These are phyloP conservation scores for Schizosaccharomyces octosporus DNA, from an alignment of 805 yeast genomes.

Conservation along the genomic window DNA sequence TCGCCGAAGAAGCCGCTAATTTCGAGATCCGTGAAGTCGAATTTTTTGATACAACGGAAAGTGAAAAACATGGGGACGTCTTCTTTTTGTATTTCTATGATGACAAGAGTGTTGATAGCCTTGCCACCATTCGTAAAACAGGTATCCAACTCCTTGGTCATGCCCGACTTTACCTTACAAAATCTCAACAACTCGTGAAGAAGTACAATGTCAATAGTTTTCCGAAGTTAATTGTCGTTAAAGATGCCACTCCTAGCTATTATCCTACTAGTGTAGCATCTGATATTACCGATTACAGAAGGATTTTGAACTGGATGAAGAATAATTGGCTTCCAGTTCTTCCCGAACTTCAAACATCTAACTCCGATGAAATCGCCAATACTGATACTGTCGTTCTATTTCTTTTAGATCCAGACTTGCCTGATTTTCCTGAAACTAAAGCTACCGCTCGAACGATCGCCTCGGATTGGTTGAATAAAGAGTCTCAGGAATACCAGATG, in stretches of 20 bases:
- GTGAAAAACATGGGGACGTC: conserved; percentile 11
- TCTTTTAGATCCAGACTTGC: conserved; percentile 12
- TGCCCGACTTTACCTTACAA: conserved; percentile 13
- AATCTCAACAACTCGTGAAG: conserved; percentile 10
- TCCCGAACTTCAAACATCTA: conserved; percentile 17
- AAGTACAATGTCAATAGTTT: conserved; percentile 11
- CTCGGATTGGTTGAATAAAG: conserved; percentile 10
- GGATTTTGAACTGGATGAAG: conserved; percentile 13
- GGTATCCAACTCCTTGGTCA: conserved; percentile 14
- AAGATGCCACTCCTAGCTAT: conserved; percentile 10
- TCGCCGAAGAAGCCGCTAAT: conserved; percentile 13
- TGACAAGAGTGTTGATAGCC: conserved; percentile 16
- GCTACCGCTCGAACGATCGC: conserved; percentile 14
- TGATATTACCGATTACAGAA: conserved; percentile 8
- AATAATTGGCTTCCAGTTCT: conserved; percentile 15
- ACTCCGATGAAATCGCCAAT: conserved; percentile 12
- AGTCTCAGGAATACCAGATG: conserved; percentile 8
- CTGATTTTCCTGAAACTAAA: conserved; percentile 9
- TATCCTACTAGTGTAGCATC: conserved; percentile 14
- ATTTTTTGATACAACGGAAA: conserved; percentile 9
- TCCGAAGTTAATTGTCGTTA: conserved; percentile 14
- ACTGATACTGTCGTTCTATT: conserved; percentile 13
- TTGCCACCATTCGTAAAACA: conserved; percentile 15
- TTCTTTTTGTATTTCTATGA: conserved; percentile 18
- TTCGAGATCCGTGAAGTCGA: conserved; percentile 12